phyloP scores from a whole-genome alignment of 208 protist genomes.

The Trypanosoma platydactyli region DNA sequence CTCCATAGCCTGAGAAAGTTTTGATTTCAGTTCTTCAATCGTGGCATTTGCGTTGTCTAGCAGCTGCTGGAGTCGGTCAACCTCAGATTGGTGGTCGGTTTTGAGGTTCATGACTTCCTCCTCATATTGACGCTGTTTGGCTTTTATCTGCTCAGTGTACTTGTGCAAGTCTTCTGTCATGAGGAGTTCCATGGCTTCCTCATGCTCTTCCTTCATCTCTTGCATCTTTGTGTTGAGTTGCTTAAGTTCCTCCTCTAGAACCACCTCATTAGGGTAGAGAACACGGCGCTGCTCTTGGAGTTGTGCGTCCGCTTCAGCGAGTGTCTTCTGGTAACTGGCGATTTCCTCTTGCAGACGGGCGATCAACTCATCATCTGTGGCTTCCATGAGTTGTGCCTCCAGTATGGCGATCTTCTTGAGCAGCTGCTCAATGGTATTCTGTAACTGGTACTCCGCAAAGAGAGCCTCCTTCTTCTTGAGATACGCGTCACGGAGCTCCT shows the following conservation, averaged over 20 bases:
- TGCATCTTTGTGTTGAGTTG: constrained; percentile 71
- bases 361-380: constrained; percentile 55
- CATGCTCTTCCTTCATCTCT: constrained; percentile 70
- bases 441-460: constrained; percentile 69
- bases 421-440: constrained; percentile 60
- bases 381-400: constrained; percentile 49
- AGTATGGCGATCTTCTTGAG: constrained; percentile 63
- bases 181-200: constrained; percentile 62
- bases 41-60: constrained; percentile 6
- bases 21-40: constrained; percentile 15
- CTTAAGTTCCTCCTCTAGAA: constrained; percentile 65
- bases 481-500: constrained; percentile 59
- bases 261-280: constrained; percentile 62
- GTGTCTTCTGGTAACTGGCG: constrained; percentile 48
- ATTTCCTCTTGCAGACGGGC: constrained; percentile 63
- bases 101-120: constrained; percentile 12
- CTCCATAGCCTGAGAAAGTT: neutral
- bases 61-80: constrained; percentile 3
- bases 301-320: constrained; percentile 64
- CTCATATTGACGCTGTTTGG: constrained; percentile 18
- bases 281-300: constrained; percentile 60
- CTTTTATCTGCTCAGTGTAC: constrained; percentile 32
- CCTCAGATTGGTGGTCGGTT: constrained; percentile 5
- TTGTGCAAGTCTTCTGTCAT: constrained; percentile 51
- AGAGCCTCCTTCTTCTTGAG: constrained; percentile 77